These are phyloP conservation scores for Fagopyrum homotropicum DNA, from an alignment of 148 eudicot species.

Conservation along the genomic window DNA sequence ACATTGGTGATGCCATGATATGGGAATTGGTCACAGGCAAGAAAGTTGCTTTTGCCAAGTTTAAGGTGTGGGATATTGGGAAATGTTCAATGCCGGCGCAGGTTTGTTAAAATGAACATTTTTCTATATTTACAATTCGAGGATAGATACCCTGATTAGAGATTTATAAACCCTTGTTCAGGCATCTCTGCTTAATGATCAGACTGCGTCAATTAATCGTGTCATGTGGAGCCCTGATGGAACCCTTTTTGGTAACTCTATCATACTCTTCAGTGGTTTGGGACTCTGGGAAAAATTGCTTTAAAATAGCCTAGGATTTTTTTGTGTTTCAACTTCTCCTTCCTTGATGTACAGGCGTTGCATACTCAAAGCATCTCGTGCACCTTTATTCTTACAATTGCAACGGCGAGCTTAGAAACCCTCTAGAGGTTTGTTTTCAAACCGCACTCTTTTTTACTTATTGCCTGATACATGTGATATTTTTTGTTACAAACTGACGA, in stretches of 20 bases:
- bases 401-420: slow-evolving; percentile 25
- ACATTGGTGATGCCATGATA: slow-evolving; percentile 63
- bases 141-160: background rate
- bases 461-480: background rate
- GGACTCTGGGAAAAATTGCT: background rate
- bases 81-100: slow-evolving; percentile 50
- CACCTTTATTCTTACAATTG: slow-evolving; percentile 38
- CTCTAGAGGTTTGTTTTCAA: slow-evolving; percentile 29
- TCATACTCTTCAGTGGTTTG: background rate
- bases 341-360: slow-evolving; percentile 29
- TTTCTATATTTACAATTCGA: background rate
- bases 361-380: slow-evolving; percentile 40
- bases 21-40: slow-evolving; percentile 69
- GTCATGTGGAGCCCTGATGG: slow-evolving; percentile 24
- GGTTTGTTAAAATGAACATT: slow-evolving; percentile 20
- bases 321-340: background rate
- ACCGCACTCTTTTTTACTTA: background rate
- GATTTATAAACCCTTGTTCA: slow-evolving; percentile 8
- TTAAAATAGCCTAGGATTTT: background rate
- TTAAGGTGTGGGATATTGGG: slow-evolving; percentile 64
- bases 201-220: slow-evolving; percentile 19
- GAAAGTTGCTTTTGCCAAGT: slow-evolving; percentile 47
- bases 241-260: slow-evolving; percentile 16
- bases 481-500: background rate
- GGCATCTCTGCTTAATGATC: slow-evolving; percentile 16